Evolutionary conservation across 116 monocot genomes (phyloP), one percentile per base, ranked within the genome.

Genomic region (Thalassia testudinum): DNA sequence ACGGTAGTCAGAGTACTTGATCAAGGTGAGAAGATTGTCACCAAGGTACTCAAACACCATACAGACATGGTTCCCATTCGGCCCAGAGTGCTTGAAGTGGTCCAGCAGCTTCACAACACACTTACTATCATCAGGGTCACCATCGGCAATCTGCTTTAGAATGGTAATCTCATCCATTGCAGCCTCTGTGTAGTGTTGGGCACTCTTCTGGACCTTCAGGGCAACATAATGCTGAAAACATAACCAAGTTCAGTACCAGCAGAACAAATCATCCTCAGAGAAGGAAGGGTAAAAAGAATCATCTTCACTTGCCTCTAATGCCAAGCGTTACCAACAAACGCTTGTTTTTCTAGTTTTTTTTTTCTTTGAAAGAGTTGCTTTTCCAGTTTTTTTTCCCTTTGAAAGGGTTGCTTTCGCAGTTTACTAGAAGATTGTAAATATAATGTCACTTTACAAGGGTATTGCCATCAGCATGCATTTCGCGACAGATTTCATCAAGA

Each of bases 111-210:
- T 93, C 42, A 93, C 92, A 27, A 93, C 92, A 29, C 92, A 87
- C 24, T 66, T 54, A 6, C 55, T 64, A 55, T 93, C 87, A 26
- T 65, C 71, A 1, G 71, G 78, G 43, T 93, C 87, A 3, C 80
- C 80, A 19, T 93, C 87, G 12, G 87, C 87, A 34, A 93, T 83
- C 71, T 93, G 87, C 71, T 87, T 93, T 55, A 93, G 68, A 51
- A 93, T 93, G 24, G 87, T 87, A 58, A 93, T 87, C 71, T 93
- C 92, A 59, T 93, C 92, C 92, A 93, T 87, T 18, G 92, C 92
- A 42, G 87, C 92, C 68, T 93, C 92, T 1, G 92, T 87, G 66
- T 93, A 93, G 62, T 93, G 87, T 43, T 87, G 92, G 4, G 92
- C 92, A 54, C 92, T 93, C 78, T 93, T 93, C 67, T 93, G 92